Percentiles rank a stretch among this genome's conserved stretches.
phyloP scores from a whole-genome alignment of 352 stramenopile species.

The Vaucheria bursata region DNA sequence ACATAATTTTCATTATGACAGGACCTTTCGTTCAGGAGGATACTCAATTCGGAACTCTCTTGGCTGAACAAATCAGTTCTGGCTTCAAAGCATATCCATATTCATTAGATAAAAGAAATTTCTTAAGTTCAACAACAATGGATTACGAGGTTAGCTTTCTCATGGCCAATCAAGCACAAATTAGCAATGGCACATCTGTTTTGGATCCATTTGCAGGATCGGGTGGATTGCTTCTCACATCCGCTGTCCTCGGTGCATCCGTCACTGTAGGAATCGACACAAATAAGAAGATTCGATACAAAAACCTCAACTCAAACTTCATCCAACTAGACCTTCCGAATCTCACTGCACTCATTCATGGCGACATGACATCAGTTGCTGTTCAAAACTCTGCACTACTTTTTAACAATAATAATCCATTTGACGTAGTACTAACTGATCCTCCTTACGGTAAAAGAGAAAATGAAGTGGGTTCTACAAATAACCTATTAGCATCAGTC shows the following conservation, averaged over 20 bases:
- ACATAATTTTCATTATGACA: constrained; percentile 1
- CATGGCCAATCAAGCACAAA: constrained; percentile 1
- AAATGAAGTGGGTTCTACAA: background rate
- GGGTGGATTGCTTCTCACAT: constrained; percentile 1
- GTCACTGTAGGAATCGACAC: constrained; percentile 7
- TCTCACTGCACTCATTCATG: constrained; percentile 9
- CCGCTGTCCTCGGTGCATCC: background rate
- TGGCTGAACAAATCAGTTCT: background rate
- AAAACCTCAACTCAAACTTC: constrained; percentile 9
- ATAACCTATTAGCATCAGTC: background rate
- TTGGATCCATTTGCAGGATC: constrained; percentile 9
- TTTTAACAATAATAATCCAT: background rate
- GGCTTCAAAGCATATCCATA: background rate
- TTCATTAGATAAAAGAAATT: background rate
- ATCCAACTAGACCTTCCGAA: background rate
- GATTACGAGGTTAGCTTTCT: background rate
- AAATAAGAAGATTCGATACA: background rate
- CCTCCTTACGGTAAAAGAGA: constrained; percentile 8
- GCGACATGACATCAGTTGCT: background rate
- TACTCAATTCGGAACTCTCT: background rate
- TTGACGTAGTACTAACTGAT: constrained; percentile 10
- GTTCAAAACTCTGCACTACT: background rate
- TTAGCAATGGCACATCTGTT: background rate
- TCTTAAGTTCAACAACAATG: background rate
- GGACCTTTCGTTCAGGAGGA: background rate